Percentiles rank a stretch among this genome's conserved stretches.
Evolutionary conservation across 73 alveolate genomes (phyloP).

Genomic region (Symbiodinium pilosum): DNA sequence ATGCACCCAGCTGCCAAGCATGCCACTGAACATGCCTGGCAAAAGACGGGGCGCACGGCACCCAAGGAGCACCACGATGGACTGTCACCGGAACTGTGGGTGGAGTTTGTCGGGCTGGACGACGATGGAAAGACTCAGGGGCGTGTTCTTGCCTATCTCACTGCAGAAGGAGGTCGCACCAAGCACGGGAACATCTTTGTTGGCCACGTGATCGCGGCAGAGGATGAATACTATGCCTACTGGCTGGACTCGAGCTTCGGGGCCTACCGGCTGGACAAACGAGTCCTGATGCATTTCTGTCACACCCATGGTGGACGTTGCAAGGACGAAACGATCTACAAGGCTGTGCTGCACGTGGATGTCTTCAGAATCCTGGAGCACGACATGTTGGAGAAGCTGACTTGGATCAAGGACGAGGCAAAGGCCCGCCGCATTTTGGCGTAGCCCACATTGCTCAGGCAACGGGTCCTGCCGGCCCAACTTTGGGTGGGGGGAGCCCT

Average conservation of each 20-base stretch:
- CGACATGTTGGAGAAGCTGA: background rate
- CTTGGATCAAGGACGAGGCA: background rate
- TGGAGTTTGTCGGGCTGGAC: constrained; percentile 3
- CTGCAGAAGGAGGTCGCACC: too few relatives aligned
- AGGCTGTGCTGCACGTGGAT: background rate
- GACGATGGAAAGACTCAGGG: background rate
- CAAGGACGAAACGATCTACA: background rate
- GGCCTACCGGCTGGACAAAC: background rate
- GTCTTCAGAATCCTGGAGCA: background rate
- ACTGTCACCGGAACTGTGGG: background rate
- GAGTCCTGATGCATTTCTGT: background rate
- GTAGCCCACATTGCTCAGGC: background rate
- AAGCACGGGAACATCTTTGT: background rate
- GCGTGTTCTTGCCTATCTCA: background rate
- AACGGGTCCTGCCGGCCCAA: too few relatives aligned
- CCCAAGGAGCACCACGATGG: background rate
- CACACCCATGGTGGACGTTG: background rate
- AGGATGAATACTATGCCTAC: constrained; percentile 34
- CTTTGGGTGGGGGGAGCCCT: background rate
- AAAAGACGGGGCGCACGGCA: background rate
- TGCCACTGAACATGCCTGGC: too few relatives aligned
- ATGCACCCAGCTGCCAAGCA: too few relatives aligned
- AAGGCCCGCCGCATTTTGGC: background rate
- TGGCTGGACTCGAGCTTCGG: constrained; percentile 23
- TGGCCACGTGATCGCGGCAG: background rate